Conservation (phyloP, 2,329 filamentous ascomycete species). For the Verruconis gallopava region DNA sequence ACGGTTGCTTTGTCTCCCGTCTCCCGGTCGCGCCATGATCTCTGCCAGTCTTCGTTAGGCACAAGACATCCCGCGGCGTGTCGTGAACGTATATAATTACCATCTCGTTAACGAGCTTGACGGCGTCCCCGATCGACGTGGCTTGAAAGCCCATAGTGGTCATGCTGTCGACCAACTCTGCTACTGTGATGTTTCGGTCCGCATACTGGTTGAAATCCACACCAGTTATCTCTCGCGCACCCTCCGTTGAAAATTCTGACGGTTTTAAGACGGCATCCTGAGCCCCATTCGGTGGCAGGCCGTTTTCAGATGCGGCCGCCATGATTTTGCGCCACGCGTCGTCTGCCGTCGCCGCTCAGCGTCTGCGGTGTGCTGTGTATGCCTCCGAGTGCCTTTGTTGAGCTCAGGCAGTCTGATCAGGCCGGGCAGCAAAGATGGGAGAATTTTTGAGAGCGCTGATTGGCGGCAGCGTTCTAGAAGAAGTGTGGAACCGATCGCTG, state of each 20-base stretch:
- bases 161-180: slow-evolving; percentile 74
- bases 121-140: slow-evolving; percentile 69
- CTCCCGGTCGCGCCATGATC: slow-evolving; percentile 69
- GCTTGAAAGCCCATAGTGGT: slow-evolving; percentile 76
- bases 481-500: no score
- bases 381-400: no score
- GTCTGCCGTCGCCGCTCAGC: no score
- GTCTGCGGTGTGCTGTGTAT: no score
- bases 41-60: slow-evolving; percentile 31
- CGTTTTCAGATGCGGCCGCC: not conserved
- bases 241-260: slow-evolving; percentile 69
- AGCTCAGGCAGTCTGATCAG: no score
- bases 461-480: no score
- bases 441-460: no score
- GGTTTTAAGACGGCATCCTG: slow-evolving; percentile 74
- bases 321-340: no score
- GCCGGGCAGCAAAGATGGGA: no score
- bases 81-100: slow-evolving; percentile 40
- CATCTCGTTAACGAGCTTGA: slow-evolving; percentile 92
- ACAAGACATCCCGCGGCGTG: slow-evolving; percentile 16
- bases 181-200: slow-evolving; percentile 63
- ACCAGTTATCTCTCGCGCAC: slow-evolving; percentile 70
- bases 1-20: slow-evolving; percentile 74
- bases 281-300: slow-evolving; percentile 16
- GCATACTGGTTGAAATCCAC: slow-evolving; percentile 82